These are phyloP conservation scores for Zymoseptoria ardabiliae DNA, from an alignment of 2,329 filamentous ascomycete species.

Conservation along the genomic window DNA sequence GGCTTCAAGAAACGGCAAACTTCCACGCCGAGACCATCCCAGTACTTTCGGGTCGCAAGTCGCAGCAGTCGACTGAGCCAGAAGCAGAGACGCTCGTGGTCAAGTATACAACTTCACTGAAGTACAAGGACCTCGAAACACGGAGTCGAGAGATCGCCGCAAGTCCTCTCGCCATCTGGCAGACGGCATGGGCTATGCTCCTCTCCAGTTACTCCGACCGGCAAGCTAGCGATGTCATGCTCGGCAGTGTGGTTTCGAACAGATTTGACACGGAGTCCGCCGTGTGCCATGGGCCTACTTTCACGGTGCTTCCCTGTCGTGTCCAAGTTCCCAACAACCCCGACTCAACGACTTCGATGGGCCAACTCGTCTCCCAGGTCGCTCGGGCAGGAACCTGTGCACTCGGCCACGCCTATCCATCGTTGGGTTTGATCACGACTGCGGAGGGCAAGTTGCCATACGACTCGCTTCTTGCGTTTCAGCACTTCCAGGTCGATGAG, in stretches of 20 bases:
- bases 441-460: conserved; percentile 10
- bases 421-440: conserved; percentile 8
- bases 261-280: conserved; percentile 42
- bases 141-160: neutral
- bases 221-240: conserved; percentile 51
- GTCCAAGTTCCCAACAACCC: neutral
- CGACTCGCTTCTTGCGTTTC: conserved; percentile 12
- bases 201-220: conserved; percentile 6
- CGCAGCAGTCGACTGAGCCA: neutral
- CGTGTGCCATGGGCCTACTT: conserved; percentile 29
- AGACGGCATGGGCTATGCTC: conserved; percentile 9
- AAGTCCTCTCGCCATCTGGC: conserved; percentile 7
- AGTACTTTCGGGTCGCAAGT: conserved; percentile 3
- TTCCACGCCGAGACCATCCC: conserved; percentile 6
- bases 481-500: conserved; percentile 6
- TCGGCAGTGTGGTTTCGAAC: conserved; percentile 74
- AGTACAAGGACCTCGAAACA: neutral
- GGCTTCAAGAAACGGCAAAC: conserved; percentile 1
- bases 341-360: neutral
- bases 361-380: conserved; percentile 18
- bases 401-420: conserved; percentile 7
- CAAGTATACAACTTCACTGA: neutral
- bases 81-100: conserved; percentile 3
- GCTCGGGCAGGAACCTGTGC: neutral
- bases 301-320: conserved; percentile 16